These are phyloP conservation scores for Vicia sativa DNA, from an alignment of 306 rosid genomes.

Conservation along the genomic window DNA sequence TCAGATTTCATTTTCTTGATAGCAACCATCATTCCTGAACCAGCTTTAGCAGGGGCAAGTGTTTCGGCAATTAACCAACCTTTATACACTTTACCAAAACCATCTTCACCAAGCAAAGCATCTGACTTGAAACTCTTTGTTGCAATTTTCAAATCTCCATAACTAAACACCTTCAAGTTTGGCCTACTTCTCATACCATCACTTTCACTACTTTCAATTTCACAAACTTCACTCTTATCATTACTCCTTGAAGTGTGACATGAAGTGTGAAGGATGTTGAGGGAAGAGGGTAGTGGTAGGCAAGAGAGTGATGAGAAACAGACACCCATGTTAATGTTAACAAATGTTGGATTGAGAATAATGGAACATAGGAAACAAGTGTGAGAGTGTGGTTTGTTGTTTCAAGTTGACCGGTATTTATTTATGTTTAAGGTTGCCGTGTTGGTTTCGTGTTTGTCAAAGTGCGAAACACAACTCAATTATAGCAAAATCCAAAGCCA, in stretches of 20 bases:
- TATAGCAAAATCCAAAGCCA: too few relatives aligned
- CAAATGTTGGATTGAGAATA: background rate
- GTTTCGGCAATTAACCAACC: constrained; percentile 79
- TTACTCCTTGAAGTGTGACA: background rate
- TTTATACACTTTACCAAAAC: constrained; percentile 85
- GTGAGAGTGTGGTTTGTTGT: background rate
- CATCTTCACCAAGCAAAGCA: constrained; percentile 78
- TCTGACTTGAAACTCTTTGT: constrained; percentile 64
- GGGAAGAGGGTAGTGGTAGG: background rate
- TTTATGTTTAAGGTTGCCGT: background rate
- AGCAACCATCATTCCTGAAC: constrained; percentile 67
- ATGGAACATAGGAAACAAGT: background rate
- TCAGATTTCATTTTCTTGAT: constrained; percentile 71
- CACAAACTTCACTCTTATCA: constrained; percentile 54
- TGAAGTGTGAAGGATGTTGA: background rate
- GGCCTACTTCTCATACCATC: constrained; percentile 40
- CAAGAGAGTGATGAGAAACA: background rate
- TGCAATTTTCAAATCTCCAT: constrained; percentile 62
- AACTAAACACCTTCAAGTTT: constrained; percentile 62
- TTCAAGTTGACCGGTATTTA: background rate
- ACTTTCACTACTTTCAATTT: background rate
- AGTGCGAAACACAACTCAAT: too few relatives aligned
- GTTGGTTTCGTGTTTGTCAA: background rate
- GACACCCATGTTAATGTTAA: background rate
- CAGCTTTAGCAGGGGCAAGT: constrained; percentile 60